phyloP scores from a whole-genome alignment of 1,284 basidiomycete species.

The Ganoderma resinaceum region DNA sequence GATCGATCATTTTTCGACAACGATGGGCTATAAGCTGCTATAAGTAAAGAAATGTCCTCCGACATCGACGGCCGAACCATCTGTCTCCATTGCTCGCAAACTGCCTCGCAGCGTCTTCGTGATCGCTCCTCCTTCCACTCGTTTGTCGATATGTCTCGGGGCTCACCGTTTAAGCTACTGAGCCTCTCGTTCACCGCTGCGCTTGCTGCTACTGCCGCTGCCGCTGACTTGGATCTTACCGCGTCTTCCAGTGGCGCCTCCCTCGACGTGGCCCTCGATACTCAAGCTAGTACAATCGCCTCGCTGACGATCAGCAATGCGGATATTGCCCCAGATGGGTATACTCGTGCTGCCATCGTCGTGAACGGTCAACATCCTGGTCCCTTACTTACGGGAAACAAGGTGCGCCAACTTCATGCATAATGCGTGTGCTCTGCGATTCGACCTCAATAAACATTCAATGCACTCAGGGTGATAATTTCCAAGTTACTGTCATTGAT shows the following conservation, averaged over 20 bases:
- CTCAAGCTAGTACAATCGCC: conserved; percentile 24
- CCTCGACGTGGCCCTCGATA: background rate
- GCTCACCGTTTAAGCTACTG: background rate
- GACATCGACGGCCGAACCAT: background rate
- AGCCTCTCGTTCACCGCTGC: background rate
- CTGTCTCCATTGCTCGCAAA: background rate
- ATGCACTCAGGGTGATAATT: conserved; percentile 35
- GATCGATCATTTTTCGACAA: background rate
- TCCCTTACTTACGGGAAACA: conserved; percentile 35
- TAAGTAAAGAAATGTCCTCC: background rate
- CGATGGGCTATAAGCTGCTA: background rate
- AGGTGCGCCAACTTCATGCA: conserved; percentile 22
- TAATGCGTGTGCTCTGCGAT: background rate
- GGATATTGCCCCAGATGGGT: conserved; percentile 34
- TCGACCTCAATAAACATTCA: background rate
- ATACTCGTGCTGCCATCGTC: conserved; percentile 31
- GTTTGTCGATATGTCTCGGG: background rate
- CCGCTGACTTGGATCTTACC: conserved; percentile 22
- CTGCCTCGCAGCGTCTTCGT: background rate
- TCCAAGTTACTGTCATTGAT: conserved; percentile 45
- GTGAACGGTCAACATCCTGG: conserved; percentile 35
- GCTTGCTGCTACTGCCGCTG: conserved; percentile 8
- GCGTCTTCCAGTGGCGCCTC: background rate
- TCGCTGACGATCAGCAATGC: conserved; percentile 30
- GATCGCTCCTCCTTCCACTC: background rate